Evolutionary conservation across 768 basidiomycete species (phyloP).

Genomic region (Naganishia antarctica): DNA sequence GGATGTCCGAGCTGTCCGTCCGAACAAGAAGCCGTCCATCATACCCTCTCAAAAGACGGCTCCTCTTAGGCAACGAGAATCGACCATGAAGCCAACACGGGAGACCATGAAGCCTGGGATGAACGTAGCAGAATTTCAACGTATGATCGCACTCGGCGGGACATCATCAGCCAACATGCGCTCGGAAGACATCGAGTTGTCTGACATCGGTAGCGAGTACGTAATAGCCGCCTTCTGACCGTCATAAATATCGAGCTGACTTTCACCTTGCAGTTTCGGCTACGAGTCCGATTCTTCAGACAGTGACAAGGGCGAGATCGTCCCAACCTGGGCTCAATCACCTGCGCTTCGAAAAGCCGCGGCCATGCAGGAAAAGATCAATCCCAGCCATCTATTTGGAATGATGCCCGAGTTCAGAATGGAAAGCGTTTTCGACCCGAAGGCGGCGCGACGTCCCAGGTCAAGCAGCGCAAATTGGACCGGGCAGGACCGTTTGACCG

Average conservation of each 20-base stretch:
- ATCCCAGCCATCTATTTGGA: constrained; percentile 75
- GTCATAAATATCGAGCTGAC: neutral
- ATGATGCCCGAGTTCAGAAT: constrained; percentile 76
- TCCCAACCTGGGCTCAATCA: constrained; percentile 86
- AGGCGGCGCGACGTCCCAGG: constrained; percentile 67
- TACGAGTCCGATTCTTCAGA: constrained; percentile 65
- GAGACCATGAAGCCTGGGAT: constrained; percentile 26
- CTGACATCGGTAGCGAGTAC: constrained; percentile 86
- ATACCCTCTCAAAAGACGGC: constrained; percentile 8
- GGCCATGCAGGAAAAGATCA: constrained; percentile 75
- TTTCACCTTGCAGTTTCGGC: constrained; percentile 17
- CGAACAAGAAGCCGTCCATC: constrained; percentile 7
- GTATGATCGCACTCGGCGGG: constrained; percentile 17
- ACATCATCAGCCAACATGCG: constrained; percentile 29
- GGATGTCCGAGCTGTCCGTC: constrained; percentile 12
- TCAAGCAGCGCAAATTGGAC: constrained; percentile 95
- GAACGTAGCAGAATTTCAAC: constrained; percentile 11
- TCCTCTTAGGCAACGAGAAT: neutral
- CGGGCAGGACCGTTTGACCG: constrained; percentile 79
- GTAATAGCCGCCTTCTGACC: constrained; percentile 22
- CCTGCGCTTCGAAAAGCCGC: constrained; percentile 76
- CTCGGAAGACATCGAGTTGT: constrained; percentile 63
- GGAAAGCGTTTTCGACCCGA: constrained; percentile 79
- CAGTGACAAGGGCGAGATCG: constrained; percentile 64
- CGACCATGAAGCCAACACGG: constrained; percentile 24